Conservation (phyloP, 1,139 yeast species). For the Yamadazyma diospyri region DNA sequence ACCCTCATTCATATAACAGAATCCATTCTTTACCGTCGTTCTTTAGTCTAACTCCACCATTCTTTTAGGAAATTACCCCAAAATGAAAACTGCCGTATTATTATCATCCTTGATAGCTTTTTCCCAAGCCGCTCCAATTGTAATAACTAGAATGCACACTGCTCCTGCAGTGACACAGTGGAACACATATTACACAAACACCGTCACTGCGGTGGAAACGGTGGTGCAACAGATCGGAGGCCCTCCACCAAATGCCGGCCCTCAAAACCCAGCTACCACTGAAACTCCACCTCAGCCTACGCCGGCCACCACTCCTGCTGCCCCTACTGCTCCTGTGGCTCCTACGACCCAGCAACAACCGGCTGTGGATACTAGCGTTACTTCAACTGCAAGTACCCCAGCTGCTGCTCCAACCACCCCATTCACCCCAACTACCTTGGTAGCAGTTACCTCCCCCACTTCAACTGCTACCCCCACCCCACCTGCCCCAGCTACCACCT, state of each 20-base stretch:
- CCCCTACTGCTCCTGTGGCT: constrained; percentile 10
- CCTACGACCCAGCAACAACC: constrained; percentile 7
- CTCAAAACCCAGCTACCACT: constrained; percentile 12
- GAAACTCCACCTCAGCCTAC: constrained; percentile 10
- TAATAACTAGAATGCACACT: constrained; percentile 27
- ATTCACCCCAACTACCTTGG: constrained; percentile 11
- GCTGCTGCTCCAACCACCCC: constrained; percentile 13
- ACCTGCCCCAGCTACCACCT: constrained; percentile 12
- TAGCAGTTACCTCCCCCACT: constrained; percentile 10
- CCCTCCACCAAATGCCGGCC: constrained; percentile 17
- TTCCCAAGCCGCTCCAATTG: constrained; percentile 27
- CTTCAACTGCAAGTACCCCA: constrained; percentile 13
- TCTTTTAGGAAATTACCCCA: constrained; percentile 4
- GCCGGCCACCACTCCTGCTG: constrained; percentile 9
- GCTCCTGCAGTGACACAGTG: constrained; percentile 31
- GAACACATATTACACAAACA: constrained; percentile 17
- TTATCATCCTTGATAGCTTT: constrained; percentile 20
- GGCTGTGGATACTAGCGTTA: constrained; percentile 13
- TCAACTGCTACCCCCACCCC: constrained; percentile 13
- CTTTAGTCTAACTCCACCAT: neutral
- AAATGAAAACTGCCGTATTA: constrained; percentile 16
- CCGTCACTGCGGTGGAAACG: constrained; percentile 41
- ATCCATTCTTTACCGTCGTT: neutral
- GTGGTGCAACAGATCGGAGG: constrained; percentile 47
- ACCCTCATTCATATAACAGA: no score